These are phyloP conservation scores for Claviceps digitariae DNA, from an alignment of 2,329 filamentous ascomycete genomes.

Conservation along the genomic window DNA sequence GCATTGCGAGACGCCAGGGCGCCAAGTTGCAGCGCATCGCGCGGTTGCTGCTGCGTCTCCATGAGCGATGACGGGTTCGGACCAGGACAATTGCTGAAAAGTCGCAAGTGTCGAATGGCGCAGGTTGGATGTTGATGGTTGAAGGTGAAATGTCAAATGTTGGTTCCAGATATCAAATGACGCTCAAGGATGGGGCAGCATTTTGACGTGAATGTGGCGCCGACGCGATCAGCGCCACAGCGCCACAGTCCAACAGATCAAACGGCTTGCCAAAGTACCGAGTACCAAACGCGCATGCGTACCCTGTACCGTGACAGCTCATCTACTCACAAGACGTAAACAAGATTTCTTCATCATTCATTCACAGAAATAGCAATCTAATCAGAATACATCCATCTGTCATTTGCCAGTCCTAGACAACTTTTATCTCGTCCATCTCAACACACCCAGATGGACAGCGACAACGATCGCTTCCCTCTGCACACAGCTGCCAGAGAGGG, in stretches of 20 bases:
- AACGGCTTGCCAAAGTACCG: not conserved
- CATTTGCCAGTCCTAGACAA: too few relatives aligned
- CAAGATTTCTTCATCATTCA: not conserved
- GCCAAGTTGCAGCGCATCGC: constrained; percentile 21
- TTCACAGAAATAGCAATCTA: not conserved
- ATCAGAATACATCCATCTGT: not conserved
- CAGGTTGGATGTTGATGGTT: not conserved
- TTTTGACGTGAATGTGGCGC: constrained; percentile 14
- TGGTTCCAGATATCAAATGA: not conserved
- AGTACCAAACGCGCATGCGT: too few relatives aligned
- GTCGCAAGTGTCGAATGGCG: not conserved
- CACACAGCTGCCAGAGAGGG: constrained; percentile 81
- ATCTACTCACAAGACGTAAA: too few relatives aligned
- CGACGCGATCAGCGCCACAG: constrained; percentile 1
- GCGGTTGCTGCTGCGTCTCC: constrained; percentile 20
- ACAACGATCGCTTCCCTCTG: constrained; percentile 58
- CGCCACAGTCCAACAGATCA: not conserved
- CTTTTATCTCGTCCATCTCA: too few relatives aligned
- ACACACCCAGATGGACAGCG: constrained; percentile 16
- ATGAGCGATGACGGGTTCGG: constrained; percentile 10
- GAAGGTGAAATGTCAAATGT: not conserved
- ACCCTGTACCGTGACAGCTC: too few relatives aligned
- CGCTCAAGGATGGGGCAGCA: not conserved
- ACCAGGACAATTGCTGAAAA: not conserved
- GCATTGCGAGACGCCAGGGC: constrained; percentile 23